phyloP scores from a whole-genome alignment of 352 stramenopile genomes.

The Blastocystis sp. region DNA sequence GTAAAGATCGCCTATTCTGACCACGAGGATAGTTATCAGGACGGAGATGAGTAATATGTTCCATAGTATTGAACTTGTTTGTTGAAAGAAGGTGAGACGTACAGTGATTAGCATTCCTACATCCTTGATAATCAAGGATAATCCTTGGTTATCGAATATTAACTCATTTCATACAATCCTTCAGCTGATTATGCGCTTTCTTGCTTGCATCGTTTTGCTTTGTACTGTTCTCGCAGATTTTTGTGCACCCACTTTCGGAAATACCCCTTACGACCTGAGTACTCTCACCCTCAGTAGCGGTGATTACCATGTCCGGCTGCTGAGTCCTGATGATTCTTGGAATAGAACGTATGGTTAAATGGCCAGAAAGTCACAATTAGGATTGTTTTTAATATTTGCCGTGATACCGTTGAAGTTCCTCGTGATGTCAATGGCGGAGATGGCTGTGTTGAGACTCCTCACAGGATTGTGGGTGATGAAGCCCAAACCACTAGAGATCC shows the following conservation, averaged over 20 bases:
- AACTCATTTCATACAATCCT: background rate
- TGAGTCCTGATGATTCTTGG: background rate
- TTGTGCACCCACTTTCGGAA: background rate
- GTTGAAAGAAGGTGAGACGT: background rate
- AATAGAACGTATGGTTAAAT: slow-evolving; percentile 16
- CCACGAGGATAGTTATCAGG: slow-evolving; percentile 23
- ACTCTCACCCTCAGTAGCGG: background rate
- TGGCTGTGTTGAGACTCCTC: background rate
- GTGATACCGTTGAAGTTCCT: slow-evolving; percentile 47
- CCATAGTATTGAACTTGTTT: background rate
- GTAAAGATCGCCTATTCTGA: background rate
- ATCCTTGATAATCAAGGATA: slow-evolving; percentile 8
- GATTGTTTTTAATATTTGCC: slow-evolving; percentile 44
- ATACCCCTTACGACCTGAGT: background rate
- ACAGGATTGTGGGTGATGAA: background rate
- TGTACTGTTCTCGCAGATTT: background rate
- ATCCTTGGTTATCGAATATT: background rate
- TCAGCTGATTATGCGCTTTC: background rate
- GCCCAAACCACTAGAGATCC: background rate
- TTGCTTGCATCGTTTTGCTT: background rate
- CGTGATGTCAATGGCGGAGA: slow-evolving; percentile 9
- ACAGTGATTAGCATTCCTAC: background rate
- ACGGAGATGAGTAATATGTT: slow-evolving; percentile 32
- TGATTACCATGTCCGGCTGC: background rate
- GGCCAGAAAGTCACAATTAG: background rate